Evolutionary conservation across 2,329 filamentous ascomycete species (phyloP), one percentile per base, ranked within the genome.

Genomic region (Claviceps sp.): DNA sequence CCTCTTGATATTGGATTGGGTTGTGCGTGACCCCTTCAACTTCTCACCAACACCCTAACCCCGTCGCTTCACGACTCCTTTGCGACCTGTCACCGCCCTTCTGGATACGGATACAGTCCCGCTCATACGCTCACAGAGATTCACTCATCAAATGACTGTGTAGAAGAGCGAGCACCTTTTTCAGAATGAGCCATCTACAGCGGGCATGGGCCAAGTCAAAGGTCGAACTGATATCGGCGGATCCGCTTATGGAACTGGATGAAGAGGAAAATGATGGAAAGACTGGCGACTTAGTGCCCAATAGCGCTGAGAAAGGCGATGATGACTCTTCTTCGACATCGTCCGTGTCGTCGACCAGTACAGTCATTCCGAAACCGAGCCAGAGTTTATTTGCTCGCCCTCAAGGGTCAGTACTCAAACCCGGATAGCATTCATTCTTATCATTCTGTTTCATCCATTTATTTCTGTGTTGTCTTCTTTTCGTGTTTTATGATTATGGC

Each of bases 331-430:
- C 82, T 1, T 85, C 81, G 8, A 80, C 87, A 14, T 95, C 69
- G 0, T 95, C 89, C n/a, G 84, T 88, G 40, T 95, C 90, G 3
- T 96, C 90, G 1, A 89, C 89, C 3, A 89, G 90, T 26, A 97
- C 91, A n/a, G 78, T 97, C 55, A 84, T 89, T 56, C 89, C 90
- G 1, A 87, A 86, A 4, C 79, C 81, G 6, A 84, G 79, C 58
- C 80, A 84, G 59, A 84, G 83, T 56, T 72, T 89, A 42, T 89
- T 89, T 69, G 84, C 84, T 53, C 77, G 84, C 58, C 81, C 83
- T 47, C 76, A 78, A 69, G 77, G 81, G 84, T 87, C 73, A 46
- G 52, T 44, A 24, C 62, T 50, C 55, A 10, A 46, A 37, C 3
- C 4, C 26, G 26, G 26, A n/a, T 45, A 13, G 22, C 11, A 19